phyloP scores from a whole-genome alignment of 768 basidiomycete species.

The Amanita subjunquillea region DNA sequence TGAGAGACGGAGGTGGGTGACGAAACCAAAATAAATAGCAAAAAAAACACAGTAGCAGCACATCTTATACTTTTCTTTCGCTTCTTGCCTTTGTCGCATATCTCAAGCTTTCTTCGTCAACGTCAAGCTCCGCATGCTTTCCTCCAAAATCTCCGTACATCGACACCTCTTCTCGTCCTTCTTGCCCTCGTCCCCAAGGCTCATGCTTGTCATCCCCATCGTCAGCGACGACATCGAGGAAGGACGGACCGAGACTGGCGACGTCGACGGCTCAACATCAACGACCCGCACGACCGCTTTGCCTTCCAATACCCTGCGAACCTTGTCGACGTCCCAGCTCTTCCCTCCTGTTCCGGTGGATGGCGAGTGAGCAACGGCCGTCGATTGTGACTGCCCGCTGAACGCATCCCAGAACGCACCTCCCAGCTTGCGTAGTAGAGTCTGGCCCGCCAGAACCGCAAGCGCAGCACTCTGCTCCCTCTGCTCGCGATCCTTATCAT shows the following conservation, averaged over 20 bases:
- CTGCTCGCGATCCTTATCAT: conserved; percentile 29
- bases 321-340: conserved; percentile 66
- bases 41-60: background rate
- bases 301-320: conserved; percentile 72
- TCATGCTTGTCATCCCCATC: conserved; percentile 2
- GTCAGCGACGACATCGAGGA: background rate
- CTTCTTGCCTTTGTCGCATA: background rate
- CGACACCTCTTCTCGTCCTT: conserved; percentile 17
- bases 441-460: conserved; percentile 73
- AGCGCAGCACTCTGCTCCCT: conserved; percentile 30
- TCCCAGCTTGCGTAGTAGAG: conserved; percentile 59
- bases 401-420: conserved; percentile 87
- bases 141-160: conserved; percentile 38
- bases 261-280: conserved; percentile 46
- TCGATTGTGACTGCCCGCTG: conserved; percentile 28
- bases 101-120: conserved; percentile 40
- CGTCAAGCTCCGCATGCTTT: conserved; percentile 59
- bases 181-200: conserved; percentile 1
- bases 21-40: background rate
- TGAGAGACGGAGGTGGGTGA: background rate
- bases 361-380: conserved; percentile 15
- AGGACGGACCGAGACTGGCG: background rate
- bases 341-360: conserved; percentile 5
- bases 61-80: background rate
- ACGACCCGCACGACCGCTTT: conserved; percentile 73